These are phyloP conservation scores for Rhizopus stolonifer DNA, from an alignment of 371 early-diverging fungal genomes.

Conservation along the genomic window DNA sequence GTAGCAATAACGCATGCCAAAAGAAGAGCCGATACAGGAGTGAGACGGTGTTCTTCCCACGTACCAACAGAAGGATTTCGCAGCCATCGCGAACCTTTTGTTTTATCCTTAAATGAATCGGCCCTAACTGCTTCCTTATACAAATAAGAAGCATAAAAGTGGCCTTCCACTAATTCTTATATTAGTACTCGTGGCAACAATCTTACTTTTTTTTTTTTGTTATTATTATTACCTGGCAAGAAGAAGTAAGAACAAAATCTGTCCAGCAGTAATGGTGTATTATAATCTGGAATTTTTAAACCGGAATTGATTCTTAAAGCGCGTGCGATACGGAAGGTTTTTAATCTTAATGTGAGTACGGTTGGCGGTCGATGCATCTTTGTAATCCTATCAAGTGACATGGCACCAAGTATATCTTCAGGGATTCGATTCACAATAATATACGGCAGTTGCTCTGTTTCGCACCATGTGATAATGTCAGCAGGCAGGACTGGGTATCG, in stretches of 20 bases:
- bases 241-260: slow-evolving; percentile 27
- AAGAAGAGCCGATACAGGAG: background rate
- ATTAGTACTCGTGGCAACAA: too few species aligned
- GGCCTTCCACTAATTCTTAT: slow-evolving; percentile 31
- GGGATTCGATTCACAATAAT: slow-evolving; percentile 15
- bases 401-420: background rate
- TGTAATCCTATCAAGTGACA: background rate
- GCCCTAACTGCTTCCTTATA: slow-evolving; percentile 5
- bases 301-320: background rate
- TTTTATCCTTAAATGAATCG: background rate
- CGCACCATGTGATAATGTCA: slow-evolving; percentile 31
- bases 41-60: too few species aligned
- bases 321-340: background rate
- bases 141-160: slow-evolving; percentile 15
- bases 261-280: slow-evolving; percentile 22
- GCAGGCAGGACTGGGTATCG: slow-evolving; percentile 28
- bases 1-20: slow-evolving; percentile 20
- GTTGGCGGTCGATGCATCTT: slow-evolving; percentile 10
- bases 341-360: background rate
- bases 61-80: too few species aligned
- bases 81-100: background rate
- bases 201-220: background rate
- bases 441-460: slow-evolving; percentile 22
- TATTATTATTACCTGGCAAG: slow-evolving; percentile 24
- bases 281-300: slow-evolving; percentile 13